These are phyloP conservation scores for Colletotrichum sp. DNA, from an alignment of 2,329 filamentous ascomycete species.

Conservation along the genomic window DNA sequence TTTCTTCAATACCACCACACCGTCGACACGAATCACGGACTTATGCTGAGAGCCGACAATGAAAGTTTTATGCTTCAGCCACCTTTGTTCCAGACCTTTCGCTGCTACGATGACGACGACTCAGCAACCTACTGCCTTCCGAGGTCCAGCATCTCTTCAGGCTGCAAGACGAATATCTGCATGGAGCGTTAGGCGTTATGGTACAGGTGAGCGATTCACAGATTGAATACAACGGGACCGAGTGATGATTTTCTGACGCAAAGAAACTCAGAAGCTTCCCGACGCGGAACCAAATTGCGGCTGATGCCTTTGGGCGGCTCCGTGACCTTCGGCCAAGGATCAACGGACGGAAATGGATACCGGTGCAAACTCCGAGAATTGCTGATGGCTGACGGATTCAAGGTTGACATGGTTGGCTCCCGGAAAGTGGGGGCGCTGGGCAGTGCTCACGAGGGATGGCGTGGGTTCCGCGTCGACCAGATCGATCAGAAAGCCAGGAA, in stretches of 20 bases:
- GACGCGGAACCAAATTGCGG: background rate
- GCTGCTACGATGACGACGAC: background rate
- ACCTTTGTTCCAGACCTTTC: background rate
- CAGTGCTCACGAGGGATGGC: conserved; percentile 41
- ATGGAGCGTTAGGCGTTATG: background rate
- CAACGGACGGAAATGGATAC: conserved; percentile 39
- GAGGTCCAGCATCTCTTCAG: background rate
- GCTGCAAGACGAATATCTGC: background rate
- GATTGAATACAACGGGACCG: too few relatives aligned
- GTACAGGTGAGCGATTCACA: background rate
- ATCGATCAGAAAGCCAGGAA: conserved; percentile 33
- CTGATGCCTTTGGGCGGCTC: conserved; percentile 44
- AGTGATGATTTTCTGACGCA: background rate
- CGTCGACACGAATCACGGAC: background rate
- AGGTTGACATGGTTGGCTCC: conserved; percentile 42
- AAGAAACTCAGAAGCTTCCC: accelerated
- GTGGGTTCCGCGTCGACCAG: conserved; percentile 36
- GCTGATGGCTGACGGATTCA: conserved; percentile 32
- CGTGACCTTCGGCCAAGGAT: conserved; percentile 38
- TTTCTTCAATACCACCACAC: background rate
- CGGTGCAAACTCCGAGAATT: conserved; percentile 37
- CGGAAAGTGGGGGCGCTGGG: conserved; percentile 39
- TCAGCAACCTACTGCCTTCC: background rate
- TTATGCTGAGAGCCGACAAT: accelerated
- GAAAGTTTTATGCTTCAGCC: background rate